These are phyloP conservation scores for Aspergillus arachidicola DNA, from an alignment of 2,329 filamentous ascomycete species.

Conservation along the genomic window DNA sequence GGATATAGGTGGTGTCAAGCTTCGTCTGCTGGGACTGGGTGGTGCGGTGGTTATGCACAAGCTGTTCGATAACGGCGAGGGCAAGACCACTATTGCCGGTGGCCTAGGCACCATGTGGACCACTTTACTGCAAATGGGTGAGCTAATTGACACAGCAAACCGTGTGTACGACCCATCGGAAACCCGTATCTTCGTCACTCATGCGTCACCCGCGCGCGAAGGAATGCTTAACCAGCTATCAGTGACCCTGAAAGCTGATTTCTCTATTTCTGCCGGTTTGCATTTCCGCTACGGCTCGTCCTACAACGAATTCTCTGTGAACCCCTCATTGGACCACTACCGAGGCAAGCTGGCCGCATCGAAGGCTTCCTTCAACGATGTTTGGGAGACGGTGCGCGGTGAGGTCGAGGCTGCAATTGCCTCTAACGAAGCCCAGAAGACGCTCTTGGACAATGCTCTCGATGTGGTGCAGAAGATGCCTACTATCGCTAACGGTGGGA, in stretches of 20 bases:
- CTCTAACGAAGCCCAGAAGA: conserved; percentile 92
- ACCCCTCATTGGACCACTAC: conserved; percentile 96
- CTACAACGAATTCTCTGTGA: conserved; percentile 99
- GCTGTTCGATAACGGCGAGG: conserved; percentile 97
- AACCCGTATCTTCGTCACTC: conserved; percentile 93
- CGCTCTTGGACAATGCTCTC: conserved; percentile 84
- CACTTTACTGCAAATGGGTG: conserved; percentile 94
- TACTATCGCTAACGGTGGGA: conserved; percentile 87
- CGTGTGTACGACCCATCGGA: conserved; percentile 98
- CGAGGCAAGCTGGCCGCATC: conserved; percentile 97
- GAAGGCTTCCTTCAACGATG: conserved; percentile 97
- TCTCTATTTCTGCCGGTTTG: conserved; percentile 94
- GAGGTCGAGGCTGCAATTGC: conserved; percentile 94
- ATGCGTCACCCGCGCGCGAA: conserved; percentile 93
- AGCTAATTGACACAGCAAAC: conserved; percentile 95
- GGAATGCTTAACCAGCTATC: conserved; percentile 97
- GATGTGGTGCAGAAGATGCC: conserved; percentile 99
- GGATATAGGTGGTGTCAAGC: conserved; percentile 92
- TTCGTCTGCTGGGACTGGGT: conserved; percentile 88
- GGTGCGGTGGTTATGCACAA: conserved; percentile 99
- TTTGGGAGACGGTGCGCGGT: conserved; percentile 97
- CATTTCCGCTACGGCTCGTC: conserved; percentile 99
- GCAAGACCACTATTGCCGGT: conserved; percentile 94
- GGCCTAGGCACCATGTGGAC: conserved; percentile 99
- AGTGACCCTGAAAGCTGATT: conserved; percentile 95